A percentile compares a stretch with the other conserved stretches of the same genome.
phyloP scores from a whole-genome alignment of 2,329 filamentous ascomycete species.

The Paecilomyces formosus region DNA sequence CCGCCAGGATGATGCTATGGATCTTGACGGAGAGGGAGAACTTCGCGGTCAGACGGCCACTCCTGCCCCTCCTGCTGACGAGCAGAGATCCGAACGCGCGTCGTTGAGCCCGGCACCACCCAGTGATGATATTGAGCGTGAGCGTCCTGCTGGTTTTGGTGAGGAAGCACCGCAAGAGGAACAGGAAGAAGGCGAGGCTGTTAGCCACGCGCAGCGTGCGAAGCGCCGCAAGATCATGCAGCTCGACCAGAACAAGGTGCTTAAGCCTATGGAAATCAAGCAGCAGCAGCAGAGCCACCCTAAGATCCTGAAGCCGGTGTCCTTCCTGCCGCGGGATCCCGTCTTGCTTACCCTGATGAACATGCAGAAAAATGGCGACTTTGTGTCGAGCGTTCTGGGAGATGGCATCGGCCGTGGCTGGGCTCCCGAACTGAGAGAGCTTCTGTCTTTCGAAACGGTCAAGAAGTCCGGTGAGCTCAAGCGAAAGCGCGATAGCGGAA shows the following conservation, averaged over 20 bases:
- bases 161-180: constrained; percentile 23
- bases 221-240: constrained; percentile 76
- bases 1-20: constrained; percentile 49
- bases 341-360: constrained; percentile 81
- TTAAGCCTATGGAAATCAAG: constrained; percentile 71
- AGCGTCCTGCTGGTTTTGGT: background rate
- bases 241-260: constrained; percentile 72
- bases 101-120: constrained; percentile 40
- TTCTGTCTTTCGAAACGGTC: constrained; percentile 79
- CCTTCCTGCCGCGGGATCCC: constrained; percentile 80
- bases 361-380: constrained; percentile 84
- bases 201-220: constrained; percentile 56
- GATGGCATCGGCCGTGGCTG: constrained; percentile 70
- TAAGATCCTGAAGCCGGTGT: constrained; percentile 74
- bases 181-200: constrained; percentile 35
- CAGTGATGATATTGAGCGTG: background rate
- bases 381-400: constrained; percentile 79
- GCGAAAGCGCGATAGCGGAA: constrained; percentile 84
- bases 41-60: constrained; percentile 43
- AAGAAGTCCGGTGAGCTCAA: constrained; percentile 74
- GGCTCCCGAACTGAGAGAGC: constrained; percentile 87
- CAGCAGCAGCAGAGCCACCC: constrained; percentile 79
- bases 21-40: constrained; percentile 45
- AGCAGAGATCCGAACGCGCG: constrained; percentile 49
- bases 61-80: constrained; percentile 42